These are phyloP conservation scores for Saitozyma podzolica DNA, from an alignment of 768 basidiomycete genomes.

Conservation along the genomic window DNA sequence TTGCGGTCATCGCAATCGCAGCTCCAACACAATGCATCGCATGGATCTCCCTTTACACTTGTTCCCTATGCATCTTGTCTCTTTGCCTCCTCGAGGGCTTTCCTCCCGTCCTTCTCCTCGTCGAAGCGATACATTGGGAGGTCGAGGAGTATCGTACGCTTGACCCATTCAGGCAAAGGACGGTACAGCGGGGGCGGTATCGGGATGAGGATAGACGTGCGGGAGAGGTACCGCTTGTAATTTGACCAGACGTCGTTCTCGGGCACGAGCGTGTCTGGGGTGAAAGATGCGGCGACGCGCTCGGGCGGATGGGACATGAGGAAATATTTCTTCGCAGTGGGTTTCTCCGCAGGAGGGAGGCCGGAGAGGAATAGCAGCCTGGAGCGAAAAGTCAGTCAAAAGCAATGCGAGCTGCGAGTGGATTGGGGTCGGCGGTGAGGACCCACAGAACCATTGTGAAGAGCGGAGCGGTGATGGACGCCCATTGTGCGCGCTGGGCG, in stretches of 20 bases:
- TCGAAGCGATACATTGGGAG: constrained; percentile 65
- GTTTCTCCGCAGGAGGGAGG: constrained; percentile 70
- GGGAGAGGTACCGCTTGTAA: constrained; percentile 62
- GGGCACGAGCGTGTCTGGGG: background rate
- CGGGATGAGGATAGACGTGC: constrained; percentile 66
- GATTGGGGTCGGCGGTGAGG: constrained; percentile 1
- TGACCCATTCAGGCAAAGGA: constrained; percentile 59
- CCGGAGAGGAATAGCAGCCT: constrained; percentile 65
- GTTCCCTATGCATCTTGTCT: background rate
- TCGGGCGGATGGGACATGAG: constrained; percentile 55
- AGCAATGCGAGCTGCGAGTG: background rate
- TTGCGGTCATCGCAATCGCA: too few species aligned
- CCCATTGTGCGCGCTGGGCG: constrained; percentile 62
- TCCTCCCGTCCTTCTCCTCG: constrained; percentile 58
- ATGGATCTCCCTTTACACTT: background rate
- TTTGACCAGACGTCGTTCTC: constrained; percentile 37
- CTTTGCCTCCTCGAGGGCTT: constrained; percentile 53
- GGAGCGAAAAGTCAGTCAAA: background rate
- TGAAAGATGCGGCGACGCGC: background rate
- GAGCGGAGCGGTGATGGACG: constrained; percentile 63
- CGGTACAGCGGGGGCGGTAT: constrained; percentile 62
- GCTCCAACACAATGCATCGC: too few species aligned
- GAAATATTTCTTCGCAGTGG: constrained; percentile 64
- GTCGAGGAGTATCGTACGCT: constrained; percentile 63
- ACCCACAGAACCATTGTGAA: constrained; percentile 64